Percentiles rank a stretch among this genome's conserved stretches.
These are phyloP conservation scores for Candida stauntonica DNA, from an alignment of 805 yeast species.

Conservation along the genomic window DNA sequence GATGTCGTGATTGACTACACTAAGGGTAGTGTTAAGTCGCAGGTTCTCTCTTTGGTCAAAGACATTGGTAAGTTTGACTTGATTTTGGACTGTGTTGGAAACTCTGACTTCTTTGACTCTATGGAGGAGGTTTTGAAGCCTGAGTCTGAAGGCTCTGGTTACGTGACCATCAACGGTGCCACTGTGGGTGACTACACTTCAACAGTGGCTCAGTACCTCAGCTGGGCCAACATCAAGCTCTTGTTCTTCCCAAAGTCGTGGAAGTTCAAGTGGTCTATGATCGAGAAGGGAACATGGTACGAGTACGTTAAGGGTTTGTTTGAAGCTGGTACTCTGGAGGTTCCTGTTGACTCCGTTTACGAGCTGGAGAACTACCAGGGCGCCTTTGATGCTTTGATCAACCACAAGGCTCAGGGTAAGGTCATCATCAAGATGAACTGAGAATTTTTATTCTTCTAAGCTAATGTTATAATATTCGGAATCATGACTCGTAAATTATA, in stretches of 20 bases:
- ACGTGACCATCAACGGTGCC: slow-evolving; percentile 57
- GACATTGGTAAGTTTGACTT: slow-evolving; percentile 46
- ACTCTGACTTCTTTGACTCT: slow-evolving; percentile 41
- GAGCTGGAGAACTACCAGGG: slow-evolving; percentile 41
- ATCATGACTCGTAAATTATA: too few species aligned
- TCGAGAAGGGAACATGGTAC: slow-evolving; percentile 19
- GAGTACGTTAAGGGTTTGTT: slow-evolving; percentile 32
- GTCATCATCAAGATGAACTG: slow-evolving; percentile 38
- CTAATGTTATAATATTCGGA: too few species aligned
- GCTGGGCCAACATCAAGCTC: slow-evolving; percentile 12
- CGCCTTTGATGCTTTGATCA: slow-evolving; percentile 46
- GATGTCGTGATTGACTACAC: slow-evolving; percentile 55
- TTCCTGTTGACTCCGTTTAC: slow-evolving; percentile 49
- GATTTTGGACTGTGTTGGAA: slow-evolving; percentile 65
- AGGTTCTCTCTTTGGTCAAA: slow-evolving; percentile 22
- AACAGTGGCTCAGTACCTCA: slow-evolving; percentile 7
- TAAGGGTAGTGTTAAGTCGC: slow-evolving; percentile 35
- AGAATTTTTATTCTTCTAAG: neutral
- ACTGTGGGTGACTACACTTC: slow-evolving; percentile 28
- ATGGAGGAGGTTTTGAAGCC: slow-evolving; percentile 43
- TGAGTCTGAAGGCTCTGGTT: slow-evolving; percentile 42
- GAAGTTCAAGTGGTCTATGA: slow-evolving; percentile 26
- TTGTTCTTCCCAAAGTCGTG: slow-evolving; percentile 15
- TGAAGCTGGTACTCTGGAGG: slow-evolving; percentile 36
- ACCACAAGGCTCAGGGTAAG: slow-evolving; percentile 58